Evolutionary conservation across 306 rosid genomes (phyloP).

Genomic region (Rosa rugosa): DNA sequence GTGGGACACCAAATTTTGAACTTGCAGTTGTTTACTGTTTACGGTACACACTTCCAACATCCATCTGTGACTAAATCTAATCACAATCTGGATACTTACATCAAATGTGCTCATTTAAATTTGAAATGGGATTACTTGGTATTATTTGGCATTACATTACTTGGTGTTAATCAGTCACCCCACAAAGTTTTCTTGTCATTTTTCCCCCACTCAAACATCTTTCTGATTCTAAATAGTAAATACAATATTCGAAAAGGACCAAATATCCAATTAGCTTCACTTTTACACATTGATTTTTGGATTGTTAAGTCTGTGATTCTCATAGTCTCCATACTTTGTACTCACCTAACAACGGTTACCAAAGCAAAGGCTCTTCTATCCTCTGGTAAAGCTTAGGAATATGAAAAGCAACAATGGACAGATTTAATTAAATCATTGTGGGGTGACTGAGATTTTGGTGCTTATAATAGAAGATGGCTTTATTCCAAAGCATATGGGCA

Average conservation of each 20-base stretch:
- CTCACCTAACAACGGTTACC: constrained; percentile 12
- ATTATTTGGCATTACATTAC: background rate
- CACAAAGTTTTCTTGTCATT: background rate
- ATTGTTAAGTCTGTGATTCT: constrained; percentile 13
- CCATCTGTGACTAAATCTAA: background rate
- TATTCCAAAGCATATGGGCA: constrained; percentile 55
- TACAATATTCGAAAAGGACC: background rate
- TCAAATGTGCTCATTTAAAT: background rate
- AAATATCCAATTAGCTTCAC: background rate
- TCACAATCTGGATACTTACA: background rate
- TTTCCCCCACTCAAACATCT: background rate
- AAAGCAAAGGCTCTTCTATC: constrained; percentile 13
- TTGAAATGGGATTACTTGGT: background rate
- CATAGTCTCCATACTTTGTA: constrained; percentile 4
- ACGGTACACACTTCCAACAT: background rate
- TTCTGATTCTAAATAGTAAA: background rate
- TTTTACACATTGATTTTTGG: background rate
- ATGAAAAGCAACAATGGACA: constrained; percentile 20
- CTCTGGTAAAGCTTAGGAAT: constrained; percentile 10
- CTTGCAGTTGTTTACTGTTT: background rate
- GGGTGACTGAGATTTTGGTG: constrained; percentile 3
- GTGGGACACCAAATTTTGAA: no score
- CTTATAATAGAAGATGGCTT: constrained; percentile 38
- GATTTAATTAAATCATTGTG: constrained; percentile 12
- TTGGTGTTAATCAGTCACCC: background rate